Base-by-base conservation (phyloP, 176 grass and related monocot genomes). In the Oryza glaberrima region DNA sequence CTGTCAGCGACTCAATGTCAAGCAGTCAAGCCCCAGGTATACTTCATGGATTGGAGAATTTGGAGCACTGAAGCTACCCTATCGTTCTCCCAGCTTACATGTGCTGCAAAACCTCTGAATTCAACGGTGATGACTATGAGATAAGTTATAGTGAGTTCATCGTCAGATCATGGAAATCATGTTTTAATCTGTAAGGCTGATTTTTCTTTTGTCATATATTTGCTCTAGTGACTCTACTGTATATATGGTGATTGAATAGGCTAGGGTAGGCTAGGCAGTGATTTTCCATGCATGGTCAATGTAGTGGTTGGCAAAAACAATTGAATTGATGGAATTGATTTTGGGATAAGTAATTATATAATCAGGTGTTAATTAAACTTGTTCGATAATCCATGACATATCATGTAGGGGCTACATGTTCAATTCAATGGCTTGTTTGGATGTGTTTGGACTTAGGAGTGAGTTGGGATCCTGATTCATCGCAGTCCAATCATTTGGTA, bases 91-190 rank as follows among this genome's bases (percentile, higher is more conserved):
- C 3, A 26, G 67, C 36, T 81, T 19, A 26, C 26, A 7, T 74
- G 70, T 30, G 16, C 40, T 66, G 71, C 40, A 51, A 83, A 51
- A 83, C 17, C 70, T 35, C 46, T 48, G 81, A 49, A 75, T 83
- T 75, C 81, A 83, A 66, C 17, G 81, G 58, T 17, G 58, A 36
- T 73, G 22, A 22, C 71, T 22, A 44, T 40, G 69, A 22, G 40
- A 40, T 36, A 69, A 17, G 65, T 32, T 20, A 38, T 30, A 4
- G 13, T 20, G 54, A 60, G 19, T 60, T 60, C 54, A n/a, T 60
- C 19, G 46, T 20, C 6, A 38, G 36, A 38, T 20, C 54, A 17
- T 20, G 15, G 38, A 48, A 26, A 47, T 47, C 19, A 61, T 22
- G 20, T 61, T 20, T 2, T 4, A 19, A 15, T 19, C 5, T 56